A percentile compares a stretch with the other conserved stretches of the same genome.
These are phyloP conservation scores for Blastomyces silverae DNA, from an alignment of 2,329 filamentous ascomycete genomes.

Conservation along the genomic window DNA sequence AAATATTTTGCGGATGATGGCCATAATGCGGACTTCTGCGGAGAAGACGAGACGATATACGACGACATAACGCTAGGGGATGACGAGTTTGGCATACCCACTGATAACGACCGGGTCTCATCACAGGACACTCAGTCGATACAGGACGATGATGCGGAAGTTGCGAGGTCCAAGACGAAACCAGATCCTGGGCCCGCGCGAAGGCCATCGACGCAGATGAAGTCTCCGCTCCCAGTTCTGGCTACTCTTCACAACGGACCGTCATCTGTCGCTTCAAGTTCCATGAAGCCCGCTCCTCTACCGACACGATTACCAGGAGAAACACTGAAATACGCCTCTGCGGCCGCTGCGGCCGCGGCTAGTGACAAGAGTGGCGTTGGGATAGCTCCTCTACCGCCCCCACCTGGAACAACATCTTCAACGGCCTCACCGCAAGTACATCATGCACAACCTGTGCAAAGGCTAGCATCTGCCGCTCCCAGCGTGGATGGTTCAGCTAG, in stretches of 20 bases:
- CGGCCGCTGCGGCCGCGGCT: constrained; percentile 85
- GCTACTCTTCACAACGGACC: constrained; percentile 69
- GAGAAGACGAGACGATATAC: constrained; percentile 88
- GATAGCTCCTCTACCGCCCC: constrained; percentile 87
- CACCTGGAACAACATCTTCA: constrained; percentile 59
- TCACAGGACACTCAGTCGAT: constrained; percentile 91
- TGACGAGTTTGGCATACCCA: constrained; percentile 80
- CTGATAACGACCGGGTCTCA: constrained; percentile 79
- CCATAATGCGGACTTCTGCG: constrained; percentile 76
- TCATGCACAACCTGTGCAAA: constrained; percentile 44
- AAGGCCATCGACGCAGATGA: constrained; percentile 80
- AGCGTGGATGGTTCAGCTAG: constrained; percentile 38
- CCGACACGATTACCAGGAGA: constrained; percentile 81
- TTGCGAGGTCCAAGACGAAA: constrained; percentile 46
- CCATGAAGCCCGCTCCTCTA: constrained; percentile 88
- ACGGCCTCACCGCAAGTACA: constrained; percentile 51
- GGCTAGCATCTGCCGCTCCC: constrained; percentile 33
- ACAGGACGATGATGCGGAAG: constrained; percentile 62
- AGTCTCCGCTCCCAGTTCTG: constrained; percentile 86
- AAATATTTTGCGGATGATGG: constrained; percentile 92
- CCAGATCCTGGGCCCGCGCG: constrained; percentile 56
- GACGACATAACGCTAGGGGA: constrained; percentile 89
- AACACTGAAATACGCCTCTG: constrained; percentile 92
- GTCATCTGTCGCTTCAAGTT: constrained; percentile 46
- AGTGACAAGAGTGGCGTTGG: constrained; percentile 83